Evolutionary conservation across 176 grass and related monocot genomes (phyloP).

Genomic region (Carex scoparia): DNA sequence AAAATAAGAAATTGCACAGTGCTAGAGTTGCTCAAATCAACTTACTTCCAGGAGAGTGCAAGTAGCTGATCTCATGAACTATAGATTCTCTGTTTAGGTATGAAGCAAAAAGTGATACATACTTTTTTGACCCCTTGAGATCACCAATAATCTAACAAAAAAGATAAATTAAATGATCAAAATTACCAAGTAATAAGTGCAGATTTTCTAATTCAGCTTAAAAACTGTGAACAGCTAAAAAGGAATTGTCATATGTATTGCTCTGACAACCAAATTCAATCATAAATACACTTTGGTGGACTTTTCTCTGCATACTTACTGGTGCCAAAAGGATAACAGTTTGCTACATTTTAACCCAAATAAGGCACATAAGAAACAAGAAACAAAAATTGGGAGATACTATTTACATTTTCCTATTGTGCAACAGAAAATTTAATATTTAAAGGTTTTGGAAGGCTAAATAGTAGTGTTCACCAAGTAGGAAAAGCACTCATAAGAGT

Average conservation of each 20-base stretch:
- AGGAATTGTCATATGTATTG: neutral
- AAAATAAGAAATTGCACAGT: constrained; percentile 12
- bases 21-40: constrained; percentile 16
- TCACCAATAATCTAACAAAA: constrained; percentile 65
- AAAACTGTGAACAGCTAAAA: neutral
- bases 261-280: constrained; percentile 4
- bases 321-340: neutral
- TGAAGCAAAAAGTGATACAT: constrained; percentile 65
- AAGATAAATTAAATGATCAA: constrained; percentile 22
- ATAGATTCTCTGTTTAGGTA: constrained; percentile 57
- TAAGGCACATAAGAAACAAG: neutral
- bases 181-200: constrained; percentile 11
- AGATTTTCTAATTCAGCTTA: neutral
- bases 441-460: neutral
- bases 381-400: neutral
- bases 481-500: constrained; percentile 11
- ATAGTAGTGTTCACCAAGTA: constrained; percentile 6
- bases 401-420: neutral
- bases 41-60: constrained; percentile 88
- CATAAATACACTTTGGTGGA: neutral
- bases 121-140: constrained; percentile 59
- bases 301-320: neutral
- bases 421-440: neutral
- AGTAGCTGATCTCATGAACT: constrained; percentile 66
- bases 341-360: neutral